Base-by-base conservation (phyloP, 768 basidiomycete genomes). In the Mycena kentingensis region DNA sequence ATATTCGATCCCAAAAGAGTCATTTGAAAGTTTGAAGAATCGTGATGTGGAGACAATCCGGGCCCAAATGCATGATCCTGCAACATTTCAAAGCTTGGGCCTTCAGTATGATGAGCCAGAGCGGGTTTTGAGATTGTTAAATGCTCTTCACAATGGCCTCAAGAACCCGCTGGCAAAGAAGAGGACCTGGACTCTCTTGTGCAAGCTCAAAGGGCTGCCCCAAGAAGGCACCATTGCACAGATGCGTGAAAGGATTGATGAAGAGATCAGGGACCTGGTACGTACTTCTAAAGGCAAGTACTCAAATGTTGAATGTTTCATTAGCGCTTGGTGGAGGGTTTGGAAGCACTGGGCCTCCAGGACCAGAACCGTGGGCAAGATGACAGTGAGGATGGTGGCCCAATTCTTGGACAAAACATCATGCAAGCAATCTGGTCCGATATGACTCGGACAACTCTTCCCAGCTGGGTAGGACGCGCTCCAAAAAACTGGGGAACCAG, bases 381-480 rank as follows among this genome's bases (percentile, higher is more conserved):
- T 26, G 24, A 47, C 19, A 45, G 28, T 10, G 16, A 2, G 21
- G 46, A 52, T 21, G 27, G 38, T 13, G 54, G 57, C 3, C 28
- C 46, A 4, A 34, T 63, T 10, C 42, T 66, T 1, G 55, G 54
- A 5, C 50, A 46, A 6, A 56, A 60, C 41, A 61, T 60, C 6
- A 47, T 60, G 48, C 6, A 13, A 1, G 28, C 19, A 24, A 51
- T 62, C 13, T 45, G 46, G 42, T 22, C 31, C 2, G 54, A 69
- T 29, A 67, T 67, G 63, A 19, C 39, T 28, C 35, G 45, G 7
- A 66, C 66, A 13, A 32, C 54, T n/a, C 52, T 71, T 15, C 67
- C 67, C 19, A 58, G 43, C 18, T 63, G 67, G 65, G 34, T 65
- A 34, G 31, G 52, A 16, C 21, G 46, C 5, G 58, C 65, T 29